These are phyloP conservation scores for Phytophthora tubulina DNA, from an alignment of 352 stramenopile genomes.

Conservation along the genomic window DNA sequence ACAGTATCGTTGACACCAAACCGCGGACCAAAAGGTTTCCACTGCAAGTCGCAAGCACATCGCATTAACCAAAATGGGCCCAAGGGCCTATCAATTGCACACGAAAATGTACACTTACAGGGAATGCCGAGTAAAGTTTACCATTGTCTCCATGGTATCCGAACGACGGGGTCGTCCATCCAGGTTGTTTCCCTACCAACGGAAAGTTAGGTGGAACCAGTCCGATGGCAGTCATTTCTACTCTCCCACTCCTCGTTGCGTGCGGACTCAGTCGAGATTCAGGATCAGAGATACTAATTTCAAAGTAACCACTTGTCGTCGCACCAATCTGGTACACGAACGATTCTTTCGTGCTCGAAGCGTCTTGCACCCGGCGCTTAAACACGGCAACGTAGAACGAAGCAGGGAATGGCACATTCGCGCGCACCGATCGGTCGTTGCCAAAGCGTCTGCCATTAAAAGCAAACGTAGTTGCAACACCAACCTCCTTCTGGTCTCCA, in stretches of 20 bases:
- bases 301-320: conserved; percentile 76
- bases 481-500: neutral
- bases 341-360: conserved; percentile 9
- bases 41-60: conserved; percentile 38
- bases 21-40: conserved; percentile 50
- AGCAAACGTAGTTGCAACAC: conserved; percentile 44
- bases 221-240: conserved; percentile 71
- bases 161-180: conserved; percentile 71
- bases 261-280: conserved; percentile 25
- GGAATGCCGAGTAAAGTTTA: conserved; percentile 61
- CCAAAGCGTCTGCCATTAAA: conserved; percentile 58
- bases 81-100: conserved; percentile 11
- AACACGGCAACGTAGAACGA: conserved; percentile 69
- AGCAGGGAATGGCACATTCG: conserved; percentile 71
- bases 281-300: conserved; percentile 63
- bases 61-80: neutral
- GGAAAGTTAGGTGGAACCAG: conserved; percentile 59
- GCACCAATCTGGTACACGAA: conserved; percentile 60
- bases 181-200: conserved; percentile 72
- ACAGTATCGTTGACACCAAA: conserved; percentile 77
- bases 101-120: conserved; percentile 35
- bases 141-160: conserved; percentile 87
- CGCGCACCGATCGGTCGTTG: conserved; percentile 74
- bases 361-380: conserved; percentile 27
- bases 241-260: conserved; percentile 20